Evolutionary conservation across 257 asterid species (phyloP), one percentile per base, ranked within the genome.

Genomic region (Coffea canephora): DNA sequence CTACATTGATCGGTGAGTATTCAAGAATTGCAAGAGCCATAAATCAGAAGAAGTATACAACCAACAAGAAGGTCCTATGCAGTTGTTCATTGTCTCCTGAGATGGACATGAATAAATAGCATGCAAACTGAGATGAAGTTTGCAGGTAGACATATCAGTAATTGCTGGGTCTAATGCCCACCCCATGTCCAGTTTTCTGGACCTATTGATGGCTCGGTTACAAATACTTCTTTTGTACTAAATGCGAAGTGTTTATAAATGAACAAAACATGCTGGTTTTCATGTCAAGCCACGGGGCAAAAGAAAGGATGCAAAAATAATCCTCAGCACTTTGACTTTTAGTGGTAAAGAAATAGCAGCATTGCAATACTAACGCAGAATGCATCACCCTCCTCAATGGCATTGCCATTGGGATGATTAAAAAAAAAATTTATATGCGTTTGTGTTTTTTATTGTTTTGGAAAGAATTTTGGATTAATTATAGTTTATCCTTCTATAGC

Each of bases 121-220:
- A 48, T 46, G 73, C 46, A 39, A 64, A 72, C 70, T 9, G 23
- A 49, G 59, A 48, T 6, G 73, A 25, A 25, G 31, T 46, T 27
- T 45, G 55, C 25, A 46, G 25, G 80, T 46, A 46, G 62, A 76
- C 80, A 76, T 9, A 14, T 34, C 8, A 76, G 64, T 27, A 64
- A 15, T 46, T 65, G 79, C 72, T 12, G 62, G 72, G 72, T 1
- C 6, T n/a, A 64, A 5, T 65, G 73, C 80, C 52, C 64, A 8
- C 72, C 65, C 13, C n/a, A 23, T 64, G 64, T 27, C 69, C 19
- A 12, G 11, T 3, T 76, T 64, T 50, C 34, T 64, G 50, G 34
- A 49, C 11, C 79, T 27, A 41, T 9, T 13, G 18, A 2, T 36
- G 23, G 48, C 77, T 50, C 6, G 12, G 27, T n/a, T 71, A 45